phyloP scores from a whole-genome alignment of 805 yeast genomes.

The Metschnikowia sp. region DNA sequence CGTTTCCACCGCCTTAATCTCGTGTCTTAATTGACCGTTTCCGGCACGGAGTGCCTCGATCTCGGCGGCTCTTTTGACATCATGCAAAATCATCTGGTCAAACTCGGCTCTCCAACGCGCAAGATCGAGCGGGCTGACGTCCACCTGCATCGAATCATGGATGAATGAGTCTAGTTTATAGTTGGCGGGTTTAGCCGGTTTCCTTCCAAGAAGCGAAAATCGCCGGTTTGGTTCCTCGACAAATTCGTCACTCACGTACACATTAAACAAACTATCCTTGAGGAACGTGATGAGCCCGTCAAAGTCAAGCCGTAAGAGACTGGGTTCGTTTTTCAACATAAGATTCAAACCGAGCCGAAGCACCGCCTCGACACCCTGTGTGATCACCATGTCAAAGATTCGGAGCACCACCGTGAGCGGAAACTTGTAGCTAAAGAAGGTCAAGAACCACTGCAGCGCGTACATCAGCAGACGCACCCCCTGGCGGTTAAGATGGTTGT shows the following conservation, averaged over 20 bases:
- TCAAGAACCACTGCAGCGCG: constrained; percentile 96
- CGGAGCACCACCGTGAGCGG: constrained; percentile 86
- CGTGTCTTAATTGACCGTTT: constrained; percentile 71
- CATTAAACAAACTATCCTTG: constrained; percentile 74
- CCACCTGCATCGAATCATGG: constrained; percentile 69
- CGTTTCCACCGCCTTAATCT: constrained; percentile 69
- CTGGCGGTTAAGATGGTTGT: constrained; percentile 74
- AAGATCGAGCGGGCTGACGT: constrained; percentile 69
- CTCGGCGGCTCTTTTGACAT: constrained; percentile 61
- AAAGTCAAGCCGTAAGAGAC: constrained; percentile 59
- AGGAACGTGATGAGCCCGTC: constrained; percentile 74
- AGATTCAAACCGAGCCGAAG: constrained; percentile 81
- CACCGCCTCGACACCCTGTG: constrained; percentile 88
- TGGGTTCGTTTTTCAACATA: constrained; percentile 63
- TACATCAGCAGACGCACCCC: constrained; percentile 93
- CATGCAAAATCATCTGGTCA: constrained; percentile 65
- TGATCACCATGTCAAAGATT: constrained; percentile 81
- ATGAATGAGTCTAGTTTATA: constrained; percentile 76
- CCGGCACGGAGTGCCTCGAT: constrained; percentile 54
- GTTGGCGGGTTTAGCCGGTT: constrained; percentile 11
- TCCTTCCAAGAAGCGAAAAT: constrained; percentile 22
- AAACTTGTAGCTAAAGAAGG: constrained; percentile 91
- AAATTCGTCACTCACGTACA: constrained; percentile 49
- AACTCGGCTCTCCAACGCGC: constrained; percentile 71
- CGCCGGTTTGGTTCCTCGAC: constrained; percentile 18